A percentile compares a stretch with the other conserved stretches of the same genome.
These are phyloP conservation scores for Kockovaella imperatae DNA, from an alignment of 768 basidiomycete species.

Conservation along the genomic window DNA sequence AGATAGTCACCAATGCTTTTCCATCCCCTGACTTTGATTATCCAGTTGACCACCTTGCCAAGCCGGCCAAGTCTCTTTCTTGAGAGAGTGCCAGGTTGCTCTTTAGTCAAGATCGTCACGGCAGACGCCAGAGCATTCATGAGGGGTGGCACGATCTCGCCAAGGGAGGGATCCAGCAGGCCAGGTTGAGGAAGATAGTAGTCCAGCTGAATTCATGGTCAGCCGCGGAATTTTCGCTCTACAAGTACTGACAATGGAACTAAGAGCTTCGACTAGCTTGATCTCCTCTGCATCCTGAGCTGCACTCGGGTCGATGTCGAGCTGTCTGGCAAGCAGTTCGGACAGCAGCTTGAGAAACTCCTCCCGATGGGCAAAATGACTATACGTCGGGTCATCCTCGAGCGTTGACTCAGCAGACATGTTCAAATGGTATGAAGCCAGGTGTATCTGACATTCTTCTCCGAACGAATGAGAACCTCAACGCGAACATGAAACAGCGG, in stretches of 20 bases:
- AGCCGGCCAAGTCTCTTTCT: slow-evolving; percentile 49
- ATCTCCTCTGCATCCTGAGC: slow-evolving; percentile 47
- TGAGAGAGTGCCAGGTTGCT: slow-evolving; percentile 42
- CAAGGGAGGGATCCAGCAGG: slow-evolving; percentile 81
- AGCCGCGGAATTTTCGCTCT: background rate
- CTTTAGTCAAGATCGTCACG: slow-evolving; percentile 46
- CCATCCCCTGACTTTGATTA: slow-evolving; percentile 79
- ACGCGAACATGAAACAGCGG: no score
- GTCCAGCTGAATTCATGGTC: slow-evolving; percentile 59
- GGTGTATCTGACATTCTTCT: no score
- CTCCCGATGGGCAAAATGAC: slow-evolving; percentile 45
- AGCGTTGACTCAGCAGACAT: no score
- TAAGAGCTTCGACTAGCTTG: slow-evolving; percentile 27
- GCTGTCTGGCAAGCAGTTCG: slow-evolving; percentile 51
- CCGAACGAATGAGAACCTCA: no score
- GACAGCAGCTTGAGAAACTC: slow-evolving; percentile 57
- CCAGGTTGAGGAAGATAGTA: slow-evolving; percentile 90
- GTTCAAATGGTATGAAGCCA: no score
- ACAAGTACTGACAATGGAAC: slow-evolving; percentile 37
- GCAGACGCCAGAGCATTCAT: slow-evolving; percentile 51
- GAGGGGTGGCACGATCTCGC: slow-evolving; percentile 66
- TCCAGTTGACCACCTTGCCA: slow-evolving; percentile 55
- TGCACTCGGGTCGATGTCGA: slow-evolving; percentile 50
- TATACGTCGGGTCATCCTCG: slow-evolving; percentile 37
- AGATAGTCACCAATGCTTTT: slow-evolving; percentile 74